phyloP scores from a whole-genome alignment of 1,284 basidiomycete species.

The Ceratorhiza oryzae-sativae region DNA sequence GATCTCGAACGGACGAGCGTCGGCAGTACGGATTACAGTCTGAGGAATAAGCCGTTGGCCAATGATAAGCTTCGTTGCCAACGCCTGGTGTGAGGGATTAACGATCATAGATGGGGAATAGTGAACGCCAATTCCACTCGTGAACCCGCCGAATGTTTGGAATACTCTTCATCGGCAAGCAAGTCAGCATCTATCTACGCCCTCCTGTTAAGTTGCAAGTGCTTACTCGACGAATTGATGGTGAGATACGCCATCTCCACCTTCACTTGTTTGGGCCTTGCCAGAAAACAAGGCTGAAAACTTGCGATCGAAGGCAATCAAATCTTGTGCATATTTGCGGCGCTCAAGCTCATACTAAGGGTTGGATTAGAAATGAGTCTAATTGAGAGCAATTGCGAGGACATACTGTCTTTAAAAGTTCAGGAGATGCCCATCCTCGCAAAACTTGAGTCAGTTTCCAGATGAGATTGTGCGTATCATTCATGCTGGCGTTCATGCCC shows the following conservation, averaged over 20 bases:
- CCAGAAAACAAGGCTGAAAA: slow-evolving; percentile 78
- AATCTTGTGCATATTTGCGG: slow-evolving; percentile 75
- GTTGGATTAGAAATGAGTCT: background rate
- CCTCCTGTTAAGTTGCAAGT: background rate
- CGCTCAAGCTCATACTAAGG: slow-evolving; percentile 74
- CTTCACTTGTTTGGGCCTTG: slow-evolving; percentile 66
- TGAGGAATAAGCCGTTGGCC: slow-evolving; percentile 69
- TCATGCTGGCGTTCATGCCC: slow-evolving; percentile 84
- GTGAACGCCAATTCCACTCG: slow-evolving; percentile 68
- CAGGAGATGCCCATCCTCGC: slow-evolving; percentile 69
- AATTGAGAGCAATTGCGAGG: slow-evolving; percentile 37
- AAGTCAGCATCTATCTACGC: slow-evolving; percentile 7
- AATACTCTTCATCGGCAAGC: slow-evolving; percentile 56
- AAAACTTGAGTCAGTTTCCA: slow-evolving; percentile 82
- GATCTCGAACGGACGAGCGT: slow-evolving; percentile 67
- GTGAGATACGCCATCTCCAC: slow-evolving; percentile 69
- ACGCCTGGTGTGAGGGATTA: slow-evolving; percentile 54
- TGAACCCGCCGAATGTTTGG: slow-evolving; percentile 56
- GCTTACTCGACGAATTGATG: slow-evolving; percentile 67
- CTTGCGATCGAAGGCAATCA: slow-evolving; percentile 81
- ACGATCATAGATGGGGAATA: slow-evolving; percentile 65
- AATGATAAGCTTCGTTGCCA: slow-evolving; percentile 59
- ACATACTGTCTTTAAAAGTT: slow-evolving; percentile 73
- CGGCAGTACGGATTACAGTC: slow-evolving; percentile 67
- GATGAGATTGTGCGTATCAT: slow-evolving; percentile 81